Evolutionary conservation across 345 rosid species (phyloP).

Genomic region (Lenwebbia sp.): DNA sequence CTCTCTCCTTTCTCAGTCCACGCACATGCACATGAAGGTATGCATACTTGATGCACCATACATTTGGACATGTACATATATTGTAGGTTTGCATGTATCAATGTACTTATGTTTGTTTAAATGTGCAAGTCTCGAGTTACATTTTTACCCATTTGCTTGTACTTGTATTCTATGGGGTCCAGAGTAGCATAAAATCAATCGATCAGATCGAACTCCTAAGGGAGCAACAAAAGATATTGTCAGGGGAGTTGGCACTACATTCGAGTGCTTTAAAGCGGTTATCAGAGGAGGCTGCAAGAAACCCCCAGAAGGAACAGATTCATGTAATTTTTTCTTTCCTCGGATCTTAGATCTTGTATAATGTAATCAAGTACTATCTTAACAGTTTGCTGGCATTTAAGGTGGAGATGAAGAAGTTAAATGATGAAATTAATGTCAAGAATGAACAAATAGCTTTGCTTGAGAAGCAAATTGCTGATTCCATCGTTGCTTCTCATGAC

Average conservation of each 20-base stretch:
- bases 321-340: conserved; percentile 28
- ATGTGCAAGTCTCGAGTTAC: not conserved
- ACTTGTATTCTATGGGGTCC: not conserved
- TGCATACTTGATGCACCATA: not conserved
- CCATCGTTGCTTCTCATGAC: conserved; percentile 40
- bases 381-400: conserved; percentile 16
- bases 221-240: conserved; percentile 89
- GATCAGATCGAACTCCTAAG: conserved; percentile 83
- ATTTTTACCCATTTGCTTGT: not conserved
- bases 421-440: conserved; percentile 65
- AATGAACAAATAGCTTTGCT: conserved; percentile 65
- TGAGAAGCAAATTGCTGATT: conserved; percentile 73
- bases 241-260: conserved; percentile 78
- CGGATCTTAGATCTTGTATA: not conserved
- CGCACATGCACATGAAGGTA: not conserved
- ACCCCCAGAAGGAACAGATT: conserved; percentile 53
- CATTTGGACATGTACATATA: not conserved
- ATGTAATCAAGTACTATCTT: conserved; percentile 4
- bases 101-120: not conserved
- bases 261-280: conserved; percentile 81
- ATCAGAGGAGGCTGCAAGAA: conserved; percentile 65
- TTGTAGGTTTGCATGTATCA: not conserved
- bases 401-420: conserved; percentile 65
- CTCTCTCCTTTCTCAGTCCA: not conserved
- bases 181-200: conserved; percentile 66